Conservation (phyloP, 345 rosid genomes). For the Draba incana region DNA sequence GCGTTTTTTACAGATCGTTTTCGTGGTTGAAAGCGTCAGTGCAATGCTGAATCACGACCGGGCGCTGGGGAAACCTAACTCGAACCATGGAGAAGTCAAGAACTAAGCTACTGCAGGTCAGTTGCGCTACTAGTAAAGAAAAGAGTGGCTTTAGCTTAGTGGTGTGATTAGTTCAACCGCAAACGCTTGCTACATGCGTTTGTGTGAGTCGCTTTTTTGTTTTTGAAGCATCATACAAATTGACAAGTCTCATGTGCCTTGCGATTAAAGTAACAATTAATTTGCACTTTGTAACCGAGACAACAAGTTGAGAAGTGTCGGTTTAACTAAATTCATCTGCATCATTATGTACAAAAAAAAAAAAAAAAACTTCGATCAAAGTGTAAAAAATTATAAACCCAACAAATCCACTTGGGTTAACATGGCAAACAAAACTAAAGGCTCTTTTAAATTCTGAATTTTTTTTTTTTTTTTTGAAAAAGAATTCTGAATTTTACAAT, state of each 20-base stretch:
- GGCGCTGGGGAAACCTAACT: slow-evolving; percentile 47
- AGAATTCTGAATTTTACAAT: not conserved
- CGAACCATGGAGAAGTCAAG: slow-evolving; percentile 43
- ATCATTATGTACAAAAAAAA: not conserved
- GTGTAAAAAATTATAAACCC: not conserved
- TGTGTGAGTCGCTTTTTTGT: not conserved
- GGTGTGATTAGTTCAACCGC: slow-evolving; percentile 4
- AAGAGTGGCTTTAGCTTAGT: slow-evolving; percentile 13
- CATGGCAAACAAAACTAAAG: no score
- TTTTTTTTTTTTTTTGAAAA: no score
- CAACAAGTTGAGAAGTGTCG: slow-evolving; percentile 18
- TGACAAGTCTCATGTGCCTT: slow-evolving; percentile 10
- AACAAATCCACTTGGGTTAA: not conserved
- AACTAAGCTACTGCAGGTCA: slow-evolving; percentile 31
- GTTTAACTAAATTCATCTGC: not conserved
- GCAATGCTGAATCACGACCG: slow-evolving; percentile 86
- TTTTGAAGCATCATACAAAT: slow-evolving; percentile 9
- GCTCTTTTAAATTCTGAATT: no score
- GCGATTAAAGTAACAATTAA: slow-evolving; percentile 12
- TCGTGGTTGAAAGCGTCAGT: slow-evolving; percentile 80
- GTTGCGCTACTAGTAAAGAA: slow-evolving; percentile 9
- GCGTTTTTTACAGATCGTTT: slow-evolving; percentile 57
- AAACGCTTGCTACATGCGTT: slow-evolving; percentile 16
- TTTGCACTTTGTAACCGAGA: not conserved
- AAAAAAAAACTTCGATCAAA: not conserved